Conservation (phyloP, 2,329 filamentous ascomycete species). For the Trichoderma guizhouense region DNA sequence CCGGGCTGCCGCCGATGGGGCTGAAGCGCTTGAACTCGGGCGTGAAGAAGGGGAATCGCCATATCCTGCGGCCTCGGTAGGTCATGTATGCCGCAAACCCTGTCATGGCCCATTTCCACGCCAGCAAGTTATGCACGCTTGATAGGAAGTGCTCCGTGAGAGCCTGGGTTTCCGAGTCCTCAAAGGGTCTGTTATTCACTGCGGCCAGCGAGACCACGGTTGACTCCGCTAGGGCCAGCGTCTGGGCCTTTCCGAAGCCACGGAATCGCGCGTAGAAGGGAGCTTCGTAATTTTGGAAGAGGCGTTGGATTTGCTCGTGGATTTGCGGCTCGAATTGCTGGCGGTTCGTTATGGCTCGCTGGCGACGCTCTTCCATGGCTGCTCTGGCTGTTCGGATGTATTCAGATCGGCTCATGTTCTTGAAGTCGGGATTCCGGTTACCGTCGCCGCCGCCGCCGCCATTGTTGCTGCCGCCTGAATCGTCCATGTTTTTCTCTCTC, state of each 20-base stretch:
- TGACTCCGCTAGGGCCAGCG: conserved; percentile 29
- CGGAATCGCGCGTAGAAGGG: conserved; percentile 32
- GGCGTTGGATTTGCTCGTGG: conserved; percentile 31
- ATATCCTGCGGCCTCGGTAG: conserved; percentile 31
- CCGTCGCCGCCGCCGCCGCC: background rate
- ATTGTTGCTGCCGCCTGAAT: conserved; percentile 14
- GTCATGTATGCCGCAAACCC: conserved; percentile 27
- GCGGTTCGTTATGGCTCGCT: conserved; percentile 28
- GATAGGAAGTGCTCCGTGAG: conserved; percentile 34
- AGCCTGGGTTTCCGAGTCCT: conserved; percentile 36
- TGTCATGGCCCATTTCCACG: conserved; percentile 29
- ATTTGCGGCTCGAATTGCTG: conserved; percentile 31
- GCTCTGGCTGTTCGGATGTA: conserved; percentile 26
- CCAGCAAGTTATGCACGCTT: conserved; percentile 32
- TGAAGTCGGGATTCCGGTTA: conserved; percentile 28
- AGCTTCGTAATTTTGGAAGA: conserved; percentile 32
- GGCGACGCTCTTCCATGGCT: conserved; percentile 34
- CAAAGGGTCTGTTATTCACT: conserved; percentile 31
- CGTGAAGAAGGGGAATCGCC: conserved; percentile 41
- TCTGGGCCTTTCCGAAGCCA: conserved; percentile 28
- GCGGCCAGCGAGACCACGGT: conserved; percentile 30
- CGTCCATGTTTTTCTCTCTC: conserved; percentile 19
- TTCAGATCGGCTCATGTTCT: conserved; percentile 22
- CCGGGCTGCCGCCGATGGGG: conserved; percentile 29
- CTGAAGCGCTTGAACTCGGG: conserved; percentile 33